Base-by-base conservation (phyloP, 441 rosid species). In the Eruca vesicaria region DNA sequence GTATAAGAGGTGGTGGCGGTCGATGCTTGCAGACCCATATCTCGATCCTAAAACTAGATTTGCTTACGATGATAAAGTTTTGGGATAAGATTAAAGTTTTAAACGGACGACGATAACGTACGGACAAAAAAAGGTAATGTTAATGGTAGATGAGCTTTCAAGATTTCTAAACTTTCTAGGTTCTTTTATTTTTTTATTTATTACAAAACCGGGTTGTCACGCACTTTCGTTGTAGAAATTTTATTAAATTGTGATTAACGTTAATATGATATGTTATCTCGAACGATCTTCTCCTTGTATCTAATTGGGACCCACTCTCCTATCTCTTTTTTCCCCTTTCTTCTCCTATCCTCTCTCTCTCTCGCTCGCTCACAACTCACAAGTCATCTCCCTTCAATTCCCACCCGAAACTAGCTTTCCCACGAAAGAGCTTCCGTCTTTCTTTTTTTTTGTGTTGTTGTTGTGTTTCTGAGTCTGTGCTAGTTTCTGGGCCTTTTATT, bases 331-430 rank as follows among this genome's bases (percentile, higher is more conserved):
- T n/a, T 29, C 7, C 62, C 62, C 16, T 19, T 35, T 14, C 14
- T 74, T 59, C 35, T 9, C 7, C 55, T 35, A 23, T 61, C 78
- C 2, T 32, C 45, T 58, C 16, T 31, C 58, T 29, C 15, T 29
- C n/a, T n/a, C n/a, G n/a, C 58, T 31, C 29, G 8, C 58, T 36
- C 16, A 45, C 53, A 45, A 3, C 18, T 7, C 68, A 18, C 72
- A 76, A 69, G 69, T 75, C 79, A 52, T 75, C 77, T 20, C 56
- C 55, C 6, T 50, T 50, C 55, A 16, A 7, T 48, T 48, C 20
- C 10, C 48, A 35, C 50, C 10, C 11, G 52, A 36, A 36, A 63
- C 67, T 20, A 63, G 31, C 52, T 61, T n/a, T 28, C 38, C 19
- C 10, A 20, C 7, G 4, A 43, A 15, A 65, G 36, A 31, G 60